Evolutionary conservation across 805 yeast genomes (phyloP).

Genomic region (Lachancea kluyveri): DNA sequence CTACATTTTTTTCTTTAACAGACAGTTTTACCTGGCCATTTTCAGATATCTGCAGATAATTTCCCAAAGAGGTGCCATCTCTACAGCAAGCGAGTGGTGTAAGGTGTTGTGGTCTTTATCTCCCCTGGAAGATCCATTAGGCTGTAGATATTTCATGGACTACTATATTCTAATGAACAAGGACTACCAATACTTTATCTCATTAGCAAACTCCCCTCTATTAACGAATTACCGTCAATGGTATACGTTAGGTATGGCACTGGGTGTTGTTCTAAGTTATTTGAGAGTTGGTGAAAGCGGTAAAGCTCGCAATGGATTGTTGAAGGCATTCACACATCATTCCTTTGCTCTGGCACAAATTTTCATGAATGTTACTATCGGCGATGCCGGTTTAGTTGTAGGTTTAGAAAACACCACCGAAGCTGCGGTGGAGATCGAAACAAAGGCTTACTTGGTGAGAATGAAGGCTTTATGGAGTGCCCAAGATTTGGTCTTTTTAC

Average conservation of each 20-base stretch:
- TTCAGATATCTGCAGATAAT: conserved; percentile 66
- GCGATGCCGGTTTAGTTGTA: conserved; percentile 12
- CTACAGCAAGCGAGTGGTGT: conserved; percentile 71
- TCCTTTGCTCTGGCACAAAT: conserved; percentile 41
- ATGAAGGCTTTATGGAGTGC: conserved; percentile 52
- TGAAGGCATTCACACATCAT: conserved; percentile 46
- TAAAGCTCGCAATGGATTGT: conserved; percentile 43
- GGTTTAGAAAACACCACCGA: conserved; percentile 20
- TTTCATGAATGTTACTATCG: conserved; percentile 21
- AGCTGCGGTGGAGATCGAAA: conserved; percentile 23
- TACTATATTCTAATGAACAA: conserved; percentile 63
- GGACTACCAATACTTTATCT: conserved; percentile 56
- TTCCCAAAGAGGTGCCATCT: conserved; percentile 70
- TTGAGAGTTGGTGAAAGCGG: conserved; percentile 36
- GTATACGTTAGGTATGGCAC: conserved; percentile 67
- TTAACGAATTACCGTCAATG: conserved; percentile 54
- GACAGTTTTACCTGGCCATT: conserved; percentile 69
- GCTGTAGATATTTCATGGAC: conserved; percentile 78
- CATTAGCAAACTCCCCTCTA: conserved; percentile 51
- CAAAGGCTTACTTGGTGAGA: conserved; percentile 55
- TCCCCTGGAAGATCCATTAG: conserved; percentile 79
- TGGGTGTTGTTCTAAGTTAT: conserved; percentile 60
- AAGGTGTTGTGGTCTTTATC: conserved; percentile 62
- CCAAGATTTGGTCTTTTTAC: conserved; percentile 40
- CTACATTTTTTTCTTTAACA: conserved; percentile 63